These are phyloP conservation scores for Articulospora tetracladia DNA, from an alignment of 495 filamentous ascomycete genomes.

Conservation along the genomic window DNA sequence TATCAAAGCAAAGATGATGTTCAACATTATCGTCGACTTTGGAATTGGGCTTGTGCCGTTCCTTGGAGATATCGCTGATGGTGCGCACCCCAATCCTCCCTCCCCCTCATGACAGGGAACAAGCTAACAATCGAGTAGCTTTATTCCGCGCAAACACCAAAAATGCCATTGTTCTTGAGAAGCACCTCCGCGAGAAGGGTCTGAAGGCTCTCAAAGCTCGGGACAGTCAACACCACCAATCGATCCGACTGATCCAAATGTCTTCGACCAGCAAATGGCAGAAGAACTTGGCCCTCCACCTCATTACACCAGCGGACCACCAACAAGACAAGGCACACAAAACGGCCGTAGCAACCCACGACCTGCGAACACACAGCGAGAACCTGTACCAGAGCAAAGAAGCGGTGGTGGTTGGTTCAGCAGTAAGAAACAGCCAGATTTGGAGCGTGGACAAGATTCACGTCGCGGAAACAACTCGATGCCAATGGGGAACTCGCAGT, in stretches of 20 bases:
- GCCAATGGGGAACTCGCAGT: background rate
- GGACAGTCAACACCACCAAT: conserved; percentile 18
- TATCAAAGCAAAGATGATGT: conserved; percentile 62
- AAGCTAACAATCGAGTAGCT: background rate
- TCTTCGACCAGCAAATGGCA: conserved; percentile 30
- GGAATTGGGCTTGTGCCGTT: conserved; percentile 79
- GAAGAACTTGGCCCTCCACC: conserved; percentile 19
- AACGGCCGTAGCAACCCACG: background rate
- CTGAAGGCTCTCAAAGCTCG: conserved; percentile 39
- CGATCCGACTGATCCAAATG: conserved; percentile 39
- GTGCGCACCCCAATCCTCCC: background rate
- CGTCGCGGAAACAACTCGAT: background rate
- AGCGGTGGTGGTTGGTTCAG: conserved; percentile 32
- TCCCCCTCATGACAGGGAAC: background rate
- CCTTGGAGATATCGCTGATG: conserved; percentile 77
- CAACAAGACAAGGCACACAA: conserved; percentile 12
- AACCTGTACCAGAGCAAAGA: conserved; percentile 14
- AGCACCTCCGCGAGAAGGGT: conserved; percentile 59
- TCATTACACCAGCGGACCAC: conserved; percentile 3
- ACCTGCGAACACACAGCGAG: conserved; percentile 14
- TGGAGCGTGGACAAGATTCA: conserved; percentile 29
- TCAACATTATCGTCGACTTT: conserved; percentile 77
- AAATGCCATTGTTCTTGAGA: conserved; percentile 73
- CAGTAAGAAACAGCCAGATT: conserved; percentile 32
- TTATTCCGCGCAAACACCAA: conserved; percentile 63